Conservation (phyloP, 1,284 basidiomycete genomes). For the Ustilago nuda region DNA sequence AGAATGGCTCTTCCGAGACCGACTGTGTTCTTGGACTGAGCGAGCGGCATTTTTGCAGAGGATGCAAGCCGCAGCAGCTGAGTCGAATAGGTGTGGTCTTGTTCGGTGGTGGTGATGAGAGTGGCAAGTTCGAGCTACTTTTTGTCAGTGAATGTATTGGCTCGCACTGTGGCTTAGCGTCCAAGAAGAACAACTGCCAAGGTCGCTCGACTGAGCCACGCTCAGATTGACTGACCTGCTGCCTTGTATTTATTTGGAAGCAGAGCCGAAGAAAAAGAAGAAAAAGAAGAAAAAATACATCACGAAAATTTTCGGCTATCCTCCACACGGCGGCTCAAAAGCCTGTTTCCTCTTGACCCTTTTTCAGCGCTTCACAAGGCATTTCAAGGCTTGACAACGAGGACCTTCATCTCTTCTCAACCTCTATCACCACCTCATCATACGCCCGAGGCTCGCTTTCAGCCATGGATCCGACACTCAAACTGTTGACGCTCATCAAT, state of each 20-base stretch:
- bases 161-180: neutral
- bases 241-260: neutral
- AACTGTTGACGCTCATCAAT: slow-evolving; percentile 91
- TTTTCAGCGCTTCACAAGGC: neutral
- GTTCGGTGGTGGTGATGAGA: slow-evolving; percentile 5
- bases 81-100: neutral
- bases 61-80: slow-evolving; percentile 12
- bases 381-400: neutral
- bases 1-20: slow-evolving; percentile 67
- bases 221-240: neutral
- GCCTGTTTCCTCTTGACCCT: slow-evolving; percentile 7
- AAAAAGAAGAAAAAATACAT: slow-evolving; percentile 14
- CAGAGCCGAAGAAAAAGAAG: slow-evolving; percentile 3
- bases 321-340: slow-evolving; percentile 7
- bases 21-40: slow-evolving; percentile 66
- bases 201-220: slow-evolving; percentile 20
- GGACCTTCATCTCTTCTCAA: neutral
- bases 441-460: no score
- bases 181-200: neutral
- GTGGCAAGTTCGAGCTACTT: slow-evolving; percentile 7
- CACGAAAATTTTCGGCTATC: slow-evolving; percentile 19
- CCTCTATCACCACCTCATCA: slow-evolving; percentile 8
- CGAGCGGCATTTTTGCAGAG: slow-evolving; percentile 49
- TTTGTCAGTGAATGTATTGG: neutral
- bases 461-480: slow-evolving; percentile 56